Base-by-base conservation (phyloP, 1,139 yeast species). In the Candida gigantensis region DNA sequence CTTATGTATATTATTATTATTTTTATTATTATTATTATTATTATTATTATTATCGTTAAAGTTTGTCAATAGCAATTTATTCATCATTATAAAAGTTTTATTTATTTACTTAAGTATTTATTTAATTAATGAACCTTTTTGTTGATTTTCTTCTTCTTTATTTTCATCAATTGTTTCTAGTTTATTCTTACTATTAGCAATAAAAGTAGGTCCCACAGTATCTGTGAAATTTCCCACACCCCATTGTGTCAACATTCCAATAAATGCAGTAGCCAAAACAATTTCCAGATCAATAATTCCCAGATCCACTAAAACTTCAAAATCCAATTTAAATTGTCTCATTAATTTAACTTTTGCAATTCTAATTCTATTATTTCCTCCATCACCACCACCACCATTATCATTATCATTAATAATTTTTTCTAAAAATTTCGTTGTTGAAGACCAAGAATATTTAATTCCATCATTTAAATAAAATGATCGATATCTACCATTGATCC, bases 171-270 rank as follows among this genome's bases (percentile, higher is more conserved):
- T 32, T 6, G 39, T 36, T 25, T 33, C 18, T 21, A 28, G 27
- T 30, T 31, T 33, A 16, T 32, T 24, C 23, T 27, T 28, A 9
- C 20, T 15, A 18, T 45, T 38, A 3, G 50, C 50, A 34, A 55
- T 43, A 34, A 35, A 57, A 4, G 81, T 74, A 13, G 82, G 81
- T 6, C 81, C 81, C 36, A 72, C 62, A 12, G 81, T 75, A 37
- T 72, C 74, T 6, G 79, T 74, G 41, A 58, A 62, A 49, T 65
- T 73, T 20, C 81, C 81, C 37, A 65, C 54, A 12, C 81, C 79
- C 86, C 85, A 79, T 53, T 77, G 81, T 9, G 83, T 76, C 55
- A 76, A 61, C 79, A 80, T 79, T 12, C 82, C 67, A 39, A 77
- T 58, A 46, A 79, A 79, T 0, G 74, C 81, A 6, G 84, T 77